Evolutionary conservation across 2,329 filamentous ascomycete species (phyloP).

Genomic region (Aureobasidium namibiae): DNA sequence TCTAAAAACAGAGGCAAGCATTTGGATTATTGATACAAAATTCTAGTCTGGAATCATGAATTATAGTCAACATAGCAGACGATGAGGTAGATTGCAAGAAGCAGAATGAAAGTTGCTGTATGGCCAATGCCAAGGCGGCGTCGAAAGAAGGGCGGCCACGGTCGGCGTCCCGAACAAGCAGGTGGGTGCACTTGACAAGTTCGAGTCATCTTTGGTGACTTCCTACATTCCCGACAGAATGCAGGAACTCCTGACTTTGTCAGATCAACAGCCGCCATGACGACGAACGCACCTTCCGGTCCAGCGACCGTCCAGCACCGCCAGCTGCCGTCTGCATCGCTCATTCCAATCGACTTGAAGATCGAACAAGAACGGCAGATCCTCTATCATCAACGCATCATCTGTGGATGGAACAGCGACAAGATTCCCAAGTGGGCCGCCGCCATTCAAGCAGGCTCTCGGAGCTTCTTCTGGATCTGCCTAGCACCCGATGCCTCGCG

Average conservation of each 20-base stretch:
- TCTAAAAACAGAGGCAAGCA: neutral
- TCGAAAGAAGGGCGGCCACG: neutral
- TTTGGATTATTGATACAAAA: too few species aligned
- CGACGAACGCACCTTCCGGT: neutral
- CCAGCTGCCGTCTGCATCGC: neutral
- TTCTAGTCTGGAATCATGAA: too few species aligned
- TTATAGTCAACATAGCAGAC: too few species aligned
- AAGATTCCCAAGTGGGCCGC: constrained; percentile 16
- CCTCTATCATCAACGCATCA: constrained; percentile 16
- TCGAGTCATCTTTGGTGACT: too few species aligned
- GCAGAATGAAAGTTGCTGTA: neutral
- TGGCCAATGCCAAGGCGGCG: neutral
- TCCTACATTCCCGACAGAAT: neutral
- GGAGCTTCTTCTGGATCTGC: constrained; percentile 18
- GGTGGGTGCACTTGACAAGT: neutral
- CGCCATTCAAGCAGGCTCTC: constrained; percentile 9
- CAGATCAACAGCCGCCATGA: neutral
- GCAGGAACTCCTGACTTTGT: neutral
- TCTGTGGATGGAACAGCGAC: constrained; percentile 17
- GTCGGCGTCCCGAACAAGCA: constrained; percentile 7
- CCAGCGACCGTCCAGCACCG: neutral
- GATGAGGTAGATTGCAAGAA: too few species aligned
- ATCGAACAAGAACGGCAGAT: constrained; percentile 9
- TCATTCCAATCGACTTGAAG: constrained; percentile 17
- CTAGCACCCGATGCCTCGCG: neutral